Percentiles rank a stretch among this genome's conserved stretches.
Evolutionary conservation across 78 protist genomes (phyloP).

Genomic region (Dictyostelium discoideum): dicty_2.7 NC_007088.5:8123501-8124000

Average conservation of each 20-base stretch:
- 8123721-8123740: constrained; percentile 37
- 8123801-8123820: not conserved
- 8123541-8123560: not conserved
- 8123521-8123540: constrained; percentile 18
- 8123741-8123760: constrained; percentile 69
- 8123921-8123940: not conserved
- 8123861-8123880: not conserved
- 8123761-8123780: not conserved
- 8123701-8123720: constrained; percentile 65
- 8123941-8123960: too few species aligned
- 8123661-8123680: not conserved
- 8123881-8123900: not conserved
- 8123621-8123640: not conserved
- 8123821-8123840: not conserved
- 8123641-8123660: constrained; percentile 28
- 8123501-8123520: constrained; percentile 49
- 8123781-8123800: not conserved
- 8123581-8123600: not conserved
- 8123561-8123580: not conserved
- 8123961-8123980: too few species aligned
- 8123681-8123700: not conserved
- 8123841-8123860: not conserved
- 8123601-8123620: not conserved
- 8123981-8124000: too few species aligned
- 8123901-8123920: not conserved